Conservation (phyloP, 768 basidiomycete species). For the Xerocomus brunneocitrinus region DNA sequence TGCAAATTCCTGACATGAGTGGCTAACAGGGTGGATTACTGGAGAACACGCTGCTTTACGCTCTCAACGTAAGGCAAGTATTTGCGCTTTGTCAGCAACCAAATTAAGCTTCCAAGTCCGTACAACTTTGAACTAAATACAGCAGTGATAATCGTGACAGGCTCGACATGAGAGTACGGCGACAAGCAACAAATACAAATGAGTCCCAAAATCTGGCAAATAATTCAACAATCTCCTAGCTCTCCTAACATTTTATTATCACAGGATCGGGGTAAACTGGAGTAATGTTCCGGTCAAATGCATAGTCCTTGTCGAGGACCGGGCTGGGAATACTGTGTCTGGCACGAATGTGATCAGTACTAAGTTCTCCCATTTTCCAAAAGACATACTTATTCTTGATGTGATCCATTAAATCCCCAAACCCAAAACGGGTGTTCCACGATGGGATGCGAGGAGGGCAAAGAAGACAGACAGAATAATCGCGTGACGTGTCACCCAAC, state of each 20-base stretch:
- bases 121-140: neutral
- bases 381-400: conserved; percentile 18
- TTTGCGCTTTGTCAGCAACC: conserved; percentile 19
- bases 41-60: neutral
- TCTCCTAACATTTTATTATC: neutral
- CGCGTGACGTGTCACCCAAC: conserved; percentile 5
- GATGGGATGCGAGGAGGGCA: conserved; percentile 28
- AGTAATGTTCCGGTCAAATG: conserved; percentile 17
- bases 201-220: neutral
- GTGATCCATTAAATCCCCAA: conserved; percentile 12
- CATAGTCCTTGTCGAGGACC: conserved; percentile 15
- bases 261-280: conserved; percentile 14
- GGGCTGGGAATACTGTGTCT: conserved; percentile 21
- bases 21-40: conserved; percentile 1
- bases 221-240: neutral
- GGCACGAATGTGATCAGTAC: neutral
- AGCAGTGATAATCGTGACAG: no score
- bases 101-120: no score
- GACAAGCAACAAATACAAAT: neutral
- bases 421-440: conserved; percentile 22
- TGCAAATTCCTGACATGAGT: conserved; percentile 86
- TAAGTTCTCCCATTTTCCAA: neutral
- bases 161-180: neutral
- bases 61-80: neutral
- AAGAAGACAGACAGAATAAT: conserved; percentile 21